Evolutionary conservation across 257 asterid genomes (phyloP), one percentile per base, ranked within the genome.

Genomic region (Capsicum baccatum): DNA sequence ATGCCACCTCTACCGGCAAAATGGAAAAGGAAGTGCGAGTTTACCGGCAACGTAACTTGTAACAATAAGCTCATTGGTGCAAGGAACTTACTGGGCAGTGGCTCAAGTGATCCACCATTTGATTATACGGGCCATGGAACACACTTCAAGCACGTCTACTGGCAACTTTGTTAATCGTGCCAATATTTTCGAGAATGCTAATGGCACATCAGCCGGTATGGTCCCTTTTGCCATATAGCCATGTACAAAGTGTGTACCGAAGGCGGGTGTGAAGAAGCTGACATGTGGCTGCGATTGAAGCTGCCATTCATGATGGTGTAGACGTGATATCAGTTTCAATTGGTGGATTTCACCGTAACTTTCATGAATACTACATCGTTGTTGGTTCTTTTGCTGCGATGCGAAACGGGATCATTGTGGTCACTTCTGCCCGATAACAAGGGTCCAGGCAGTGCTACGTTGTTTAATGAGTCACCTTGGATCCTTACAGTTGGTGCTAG

Each of bases 401-500:
- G 17, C 62, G 56, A 57, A 87, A 63, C 39, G 90, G 89, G 8
- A 86, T 90, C 13, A 33, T 86, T 47, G 84, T 90, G 13, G 85
- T 86, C 59, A 83, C 86, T 39, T 79, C 89, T 0, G 88, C 88
- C 3, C 3, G 85, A 81, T 5, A 90, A 88, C 35, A 54, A 21
- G 0, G 90, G 92, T 0, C 90, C 92, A 0, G 0, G 6, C 2
- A 21, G 1, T 4, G 5, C 13, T 8, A 44, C 90, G 0, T 21
- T 84, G 11, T 21, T 86, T 0, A 88, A 90, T 42, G 87, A 50
- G 19, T 88, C 90, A 9, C 90, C 89, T 0, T 90, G 93, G 91
- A 19, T 84, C 16, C 88, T 90, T 44, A 90, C 89, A 0, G 89
- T 86, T 15, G 93, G 90, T 12, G 87, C 93, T 0, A 83, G 88